Evolutionary conservation across 108 stramenopile genomes (phyloP).

Genomic region (Cyclotella sp.): DNA sequence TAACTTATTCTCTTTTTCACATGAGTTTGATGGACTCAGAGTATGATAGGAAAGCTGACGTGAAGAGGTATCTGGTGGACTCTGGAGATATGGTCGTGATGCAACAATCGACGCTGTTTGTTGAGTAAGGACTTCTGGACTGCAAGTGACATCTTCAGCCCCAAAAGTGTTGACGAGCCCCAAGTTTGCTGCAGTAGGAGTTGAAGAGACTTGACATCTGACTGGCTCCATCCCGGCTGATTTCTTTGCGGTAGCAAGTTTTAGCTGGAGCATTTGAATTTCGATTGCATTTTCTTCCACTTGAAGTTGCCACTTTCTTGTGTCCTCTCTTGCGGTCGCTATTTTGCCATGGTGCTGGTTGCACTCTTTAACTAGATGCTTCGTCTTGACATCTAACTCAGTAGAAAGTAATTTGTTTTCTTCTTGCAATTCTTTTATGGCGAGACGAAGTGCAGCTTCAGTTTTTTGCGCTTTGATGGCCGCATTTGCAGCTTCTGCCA

Average conservation of each 20-base stretch:
- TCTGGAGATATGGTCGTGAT: constrained; percentile 15
- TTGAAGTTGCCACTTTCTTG: constrained; percentile 21
- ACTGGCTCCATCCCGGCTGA: not conserved
- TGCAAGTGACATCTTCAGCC: constrained; percentile 30
- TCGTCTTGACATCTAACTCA: not conserved
- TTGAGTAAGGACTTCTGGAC: constrained; percentile 8
- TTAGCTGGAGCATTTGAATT: constrained; percentile 24
- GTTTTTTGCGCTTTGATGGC: constrained; percentile 11
- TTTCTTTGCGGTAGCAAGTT: constrained; percentile 10
- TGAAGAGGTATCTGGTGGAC: constrained; percentile 21
- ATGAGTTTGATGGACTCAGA: not conserved
- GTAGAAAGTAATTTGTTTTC: constrained; percentile 19
- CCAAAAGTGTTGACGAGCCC: constrained; percentile 31
- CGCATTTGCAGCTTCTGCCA: constrained; percentile 4
- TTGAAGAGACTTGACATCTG: not conserved
- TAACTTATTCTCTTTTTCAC: constrained; percentile 26
- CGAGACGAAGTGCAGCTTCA: constrained; percentile 8
- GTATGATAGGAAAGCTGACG: constrained; percentile 25
- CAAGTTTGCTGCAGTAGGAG: constrained; percentile 7
- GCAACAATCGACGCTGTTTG: constrained; percentile 20
- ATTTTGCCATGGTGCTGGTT: not conserved
- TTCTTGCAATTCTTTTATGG: constrained; percentile 9
- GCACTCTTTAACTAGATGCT: not conserved
- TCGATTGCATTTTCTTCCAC: constrained; percentile 23
- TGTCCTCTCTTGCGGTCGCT: constrained; percentile 14